Conservation (phyloP, 495 filamentous ascomycete genomes). For the Tuber magnatum region DNA sequence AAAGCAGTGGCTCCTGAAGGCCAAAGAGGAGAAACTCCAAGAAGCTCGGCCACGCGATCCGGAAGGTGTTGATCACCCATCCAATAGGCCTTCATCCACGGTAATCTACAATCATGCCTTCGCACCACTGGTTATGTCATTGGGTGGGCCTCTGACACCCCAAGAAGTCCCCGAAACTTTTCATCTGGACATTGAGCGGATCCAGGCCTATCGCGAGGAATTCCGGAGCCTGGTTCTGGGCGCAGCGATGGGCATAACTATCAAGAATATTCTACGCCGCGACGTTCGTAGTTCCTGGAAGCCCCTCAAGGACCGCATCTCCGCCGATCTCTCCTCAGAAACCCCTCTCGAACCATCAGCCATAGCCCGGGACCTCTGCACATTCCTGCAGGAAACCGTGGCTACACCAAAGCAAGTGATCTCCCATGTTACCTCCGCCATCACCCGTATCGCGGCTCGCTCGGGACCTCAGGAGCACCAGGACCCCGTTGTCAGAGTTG, state of each 20-base stretch:
- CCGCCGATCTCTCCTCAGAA: conserved; percentile 51
- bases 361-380: conserved; percentile 47
- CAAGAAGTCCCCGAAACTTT: conserved; percentile 76
- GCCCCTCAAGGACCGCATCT: conserved; percentile 69
- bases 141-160: conserved; percentile 51
- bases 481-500: conserved; percentile 73
- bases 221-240: conserved; percentile 69
- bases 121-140: conserved; percentile 57
- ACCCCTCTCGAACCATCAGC: conserved; percentile 58
- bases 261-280: conserved; percentile 90
- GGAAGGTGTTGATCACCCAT: conserved; percentile 54
- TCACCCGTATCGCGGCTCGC: conserved; percentile 46
- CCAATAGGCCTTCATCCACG: conserved; percentile 53
- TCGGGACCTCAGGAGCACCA: conserved; percentile 53
- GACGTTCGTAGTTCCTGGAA: conserved; percentile 88
- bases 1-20: conserved; percentile 62
- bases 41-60: conserved; percentile 69
- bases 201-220: conserved; percentile 59
- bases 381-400: conserved; percentile 50
- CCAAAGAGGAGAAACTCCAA: conserved; percentile 59
- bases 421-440: conserved; percentile 36
- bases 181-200: conserved; percentile 65
- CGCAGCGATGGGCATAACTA: conserved; percentile 75
- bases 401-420: conserved; percentile 43
- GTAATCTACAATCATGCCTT: conserved; percentile 76